Conservation (phyloP, 2,329 filamentous ascomycete genomes). For the Microdochium bolleyi region DNA sequence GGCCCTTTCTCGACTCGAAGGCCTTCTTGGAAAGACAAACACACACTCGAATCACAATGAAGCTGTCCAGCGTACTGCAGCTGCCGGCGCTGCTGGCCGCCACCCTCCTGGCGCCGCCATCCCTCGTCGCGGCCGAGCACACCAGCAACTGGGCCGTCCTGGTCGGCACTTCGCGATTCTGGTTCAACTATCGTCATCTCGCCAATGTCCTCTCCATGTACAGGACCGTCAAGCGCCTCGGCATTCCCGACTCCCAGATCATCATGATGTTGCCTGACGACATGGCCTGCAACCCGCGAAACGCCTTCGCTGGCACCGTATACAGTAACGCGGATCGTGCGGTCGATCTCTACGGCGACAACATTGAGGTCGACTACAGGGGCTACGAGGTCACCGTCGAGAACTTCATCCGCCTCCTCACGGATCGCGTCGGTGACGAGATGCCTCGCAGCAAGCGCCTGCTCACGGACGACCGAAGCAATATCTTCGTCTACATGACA, state of each 20-base stretch:
- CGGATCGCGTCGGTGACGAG: slow-evolving; percentile 87
- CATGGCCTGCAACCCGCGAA: slow-evolving; percentile 98
- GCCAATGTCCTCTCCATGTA: slow-evolving; percentile 97
- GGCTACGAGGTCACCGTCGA: slow-evolving; percentile 98
- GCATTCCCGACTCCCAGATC: slow-evolving; percentile 97
- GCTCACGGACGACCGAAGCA: slow-evolving; percentile 89
- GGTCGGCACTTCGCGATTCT: slow-evolving; percentile 97
- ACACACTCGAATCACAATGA: slow-evolving; percentile 32
- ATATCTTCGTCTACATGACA: slow-evolving; percentile 98
- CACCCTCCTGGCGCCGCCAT: slow-evolving; percentile 33
- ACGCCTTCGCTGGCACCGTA: slow-evolving; percentile 93
- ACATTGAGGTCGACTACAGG: slow-evolving; percentile 97
- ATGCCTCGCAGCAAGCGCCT: slow-evolving; percentile 92
- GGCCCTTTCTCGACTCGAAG: too few relatives aligned
- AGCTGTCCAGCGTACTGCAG: slow-evolving; percentile 33
- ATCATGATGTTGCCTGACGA: slow-evolving; percentile 99
- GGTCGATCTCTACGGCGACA: slow-evolving; percentile 94
- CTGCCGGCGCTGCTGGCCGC: slow-evolving; percentile 40
- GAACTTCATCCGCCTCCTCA: slow-evolving; percentile 93
- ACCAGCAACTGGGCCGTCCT: slow-evolving; percentile 99
- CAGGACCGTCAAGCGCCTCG: slow-evolving; percentile 93
- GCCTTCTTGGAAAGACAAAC: slow-evolving; percentile 1
- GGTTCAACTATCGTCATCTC: slow-evolving; percentile 99
- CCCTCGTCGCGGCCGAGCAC: slow-evolving; percentile 58
- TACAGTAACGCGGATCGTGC: slow-evolving; percentile 97